Percentiles rank a stretch among this genome's conserved stretches.
Conservation (phyloP, 306 rosid species). For the Trifolium dubium region DNA sequence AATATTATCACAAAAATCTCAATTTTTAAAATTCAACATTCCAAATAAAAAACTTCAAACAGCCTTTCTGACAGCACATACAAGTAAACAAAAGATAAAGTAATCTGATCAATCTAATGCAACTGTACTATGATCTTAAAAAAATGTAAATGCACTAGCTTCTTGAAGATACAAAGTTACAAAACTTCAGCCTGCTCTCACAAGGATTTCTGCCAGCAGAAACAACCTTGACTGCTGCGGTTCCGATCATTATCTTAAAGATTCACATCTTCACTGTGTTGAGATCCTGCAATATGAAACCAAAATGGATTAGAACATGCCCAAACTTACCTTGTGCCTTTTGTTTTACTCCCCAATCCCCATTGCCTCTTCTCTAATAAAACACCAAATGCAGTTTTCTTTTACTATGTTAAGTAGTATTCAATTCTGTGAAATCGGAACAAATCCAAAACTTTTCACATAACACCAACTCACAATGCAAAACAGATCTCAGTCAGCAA, state of each 20-base stretch:
- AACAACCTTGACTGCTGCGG: constrained; percentile 48
- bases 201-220: constrained; percentile 52
- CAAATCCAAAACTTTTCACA: neutral
- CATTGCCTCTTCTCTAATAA: constrained; percentile 6
- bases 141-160: constrained; percentile 55
- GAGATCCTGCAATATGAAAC: constrained; percentile 48
- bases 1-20: neutral
- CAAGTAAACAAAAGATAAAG: constrained; percentile 22
- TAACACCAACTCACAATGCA: neutral
- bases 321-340: neutral
- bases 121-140: constrained; percentile 43
- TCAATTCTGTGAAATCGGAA: neutral
- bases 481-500: constrained; percentile 6
- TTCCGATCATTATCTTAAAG: constrained; percentile 53
- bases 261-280: constrained; percentile 53
- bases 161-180: constrained; percentile 50
- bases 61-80: neutral
- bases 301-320: constrained; percentile 16
- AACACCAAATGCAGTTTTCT: neutral
- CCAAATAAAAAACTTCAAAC: neutral
- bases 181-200: constrained; percentile 60
- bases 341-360: neutral
- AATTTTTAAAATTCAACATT: neutral
- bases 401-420: neutral
- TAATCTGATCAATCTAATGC: constrained; percentile 55